Evolutionary conservation across 345 rosid genomes (phyloP), one percentile per base, ranked within the genome.

Genomic region (Cardamine occulta): DNA sequence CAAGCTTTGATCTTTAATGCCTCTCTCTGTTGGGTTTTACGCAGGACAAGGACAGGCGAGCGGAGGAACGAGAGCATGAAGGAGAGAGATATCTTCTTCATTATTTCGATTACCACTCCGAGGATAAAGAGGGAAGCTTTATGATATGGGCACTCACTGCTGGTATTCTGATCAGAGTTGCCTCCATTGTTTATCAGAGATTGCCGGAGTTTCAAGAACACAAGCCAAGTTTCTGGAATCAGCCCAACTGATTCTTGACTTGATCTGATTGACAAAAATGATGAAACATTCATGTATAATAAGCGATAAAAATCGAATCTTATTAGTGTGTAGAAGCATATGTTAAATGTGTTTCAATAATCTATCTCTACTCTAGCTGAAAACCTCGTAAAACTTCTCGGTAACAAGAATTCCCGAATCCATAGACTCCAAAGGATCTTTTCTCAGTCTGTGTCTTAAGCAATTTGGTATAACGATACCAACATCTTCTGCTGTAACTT

Each of bases 401-500:
- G 83, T 79, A 35, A 93, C 85, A 5, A 93, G 91, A 57, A 93
- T 81, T 67, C 98, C 96, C 0, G 97, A 93, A 84, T 93, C 97
- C 44, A 93, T 91, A 3, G 97, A 91, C 75, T 93, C 97, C 84
- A 93, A 68, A 0, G 98, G 98, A 82, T 93, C 98, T 83, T 93
- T 93, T 54, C 98, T 81, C 26, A 91, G 96, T 6, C 97, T 88
- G 79, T 93, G 98, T 84, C 98, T 87, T 66, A 93, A 84, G 57
- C 97, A 91, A 56, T 91, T 93, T 10, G 97, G 97, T 59, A 91
- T 93, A 72, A 93, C 98, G 4, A 91, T 88, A 48, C 97, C 96
- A 47, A 93, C 82, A 80, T 93, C 97, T 78, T 93, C 98, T 1
- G 96, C 77, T 26, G 86, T 84, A 17, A 91, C 97, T 15, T 73